phyloP scores from a whole-genome alignment of 2,329 filamentous ascomycete genomes.

The Boeremia exigua region DNA sequence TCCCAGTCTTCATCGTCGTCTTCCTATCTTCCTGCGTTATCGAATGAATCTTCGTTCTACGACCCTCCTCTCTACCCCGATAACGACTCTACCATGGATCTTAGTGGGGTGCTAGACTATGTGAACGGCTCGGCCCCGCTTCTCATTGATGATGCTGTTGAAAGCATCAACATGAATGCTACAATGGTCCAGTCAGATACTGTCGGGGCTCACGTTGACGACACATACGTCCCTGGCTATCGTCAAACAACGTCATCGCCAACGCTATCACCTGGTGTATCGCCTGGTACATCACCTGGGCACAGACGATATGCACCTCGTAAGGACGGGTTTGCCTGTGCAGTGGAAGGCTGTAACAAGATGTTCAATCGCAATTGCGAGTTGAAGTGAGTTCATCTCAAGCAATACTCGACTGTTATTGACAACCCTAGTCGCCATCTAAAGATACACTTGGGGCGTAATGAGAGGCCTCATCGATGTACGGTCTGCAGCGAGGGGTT shows the following conservation, averaged over 20 bases:
- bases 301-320: slow-evolving; percentile 34
- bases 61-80: slow-evolving; percentile 6
- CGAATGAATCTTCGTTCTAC: slow-evolving; percentile 8
- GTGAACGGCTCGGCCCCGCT: background rate
- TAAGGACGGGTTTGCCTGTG: slow-evolving; percentile 36
- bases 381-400: slow-evolving; percentile 38
- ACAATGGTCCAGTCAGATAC: slow-evolving; percentile 37
- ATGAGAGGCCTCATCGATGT: slow-evolving; percentile 43
- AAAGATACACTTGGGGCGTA: slow-evolving; percentile 36
- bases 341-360: slow-evolving; percentile 28
- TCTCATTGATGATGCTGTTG: slow-evolving; percentile 20
- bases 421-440: slow-evolving; percentile 39
- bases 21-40: background rate
- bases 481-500: slow-evolving; percentile 38
- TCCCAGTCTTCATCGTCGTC: slow-evolving; percentile 16
- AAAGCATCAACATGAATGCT: slow-evolving; percentile 31
- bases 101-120: slow-evolving; percentile 5
- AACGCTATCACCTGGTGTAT: slow-evolving; percentile 5
- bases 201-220: slow-evolving; percentile 34
- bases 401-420: slow-evolving; percentile 1
- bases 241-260: slow-evolving; percentile 16
- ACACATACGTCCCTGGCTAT: slow-evolving; percentile 41
- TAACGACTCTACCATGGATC: slow-evolving; percentile 9
- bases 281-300: background rate
- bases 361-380: slow-evolving; percentile 43